These are phyloP conservation scores for Juglanconis oblonga DNA, from an alignment of 2,329 filamentous ascomycete genomes.

Conservation along the genomic window DNA sequence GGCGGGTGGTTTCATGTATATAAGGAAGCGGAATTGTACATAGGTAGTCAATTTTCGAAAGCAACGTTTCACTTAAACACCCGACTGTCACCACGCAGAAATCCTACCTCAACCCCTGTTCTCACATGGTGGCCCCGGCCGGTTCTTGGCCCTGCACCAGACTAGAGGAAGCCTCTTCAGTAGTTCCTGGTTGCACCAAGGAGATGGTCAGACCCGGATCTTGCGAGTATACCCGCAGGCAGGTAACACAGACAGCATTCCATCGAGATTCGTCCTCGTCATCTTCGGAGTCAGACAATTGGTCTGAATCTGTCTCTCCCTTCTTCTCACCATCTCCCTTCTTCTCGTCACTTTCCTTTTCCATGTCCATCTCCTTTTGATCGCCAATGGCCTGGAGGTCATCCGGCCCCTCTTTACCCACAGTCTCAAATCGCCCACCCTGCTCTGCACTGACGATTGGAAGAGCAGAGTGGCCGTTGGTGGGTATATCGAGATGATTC, in stretches of 20 bases:
- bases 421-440: slow-evolving; percentile 21
- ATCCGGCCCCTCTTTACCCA: slow-evolving; percentile 15
- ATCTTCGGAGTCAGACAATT: slow-evolving; percentile 16
- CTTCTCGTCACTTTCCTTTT: slow-evolving; percentile 3
- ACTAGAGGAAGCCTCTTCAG: slow-evolving; percentile 26
- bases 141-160: slow-evolving; percentile 27
- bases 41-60: neutral
- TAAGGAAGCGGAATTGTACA: neutral
- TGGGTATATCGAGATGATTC: slow-evolving; percentile 17
- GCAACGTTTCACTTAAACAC: neutral
- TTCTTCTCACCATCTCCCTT: slow-evolving; percentile 24
- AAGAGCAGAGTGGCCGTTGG: slow-evolving; percentile 13
- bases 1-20: neutral
- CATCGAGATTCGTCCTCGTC: slow-evolving; percentile 28
- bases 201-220: slow-evolving; percentile 33
- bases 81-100: neutral
- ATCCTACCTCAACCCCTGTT: no score
- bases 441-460: neutral
- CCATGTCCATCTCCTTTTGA: slow-evolving; percentile 1
- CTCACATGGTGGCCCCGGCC: slow-evolving; percentile 29
- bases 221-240: slow-evolving; percentile 36
- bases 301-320: slow-evolving; percentile 20
- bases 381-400: no score
- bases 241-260: slow-evolving; percentile 41
- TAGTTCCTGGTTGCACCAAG: slow-evolving; percentile 31